A percentile compares a stretch with the other conserved stretches of the same genome.
Evolutionary conservation across 129 eudicot genomes (phyloP).

Genomic region (Artemisia annua): DNA sequence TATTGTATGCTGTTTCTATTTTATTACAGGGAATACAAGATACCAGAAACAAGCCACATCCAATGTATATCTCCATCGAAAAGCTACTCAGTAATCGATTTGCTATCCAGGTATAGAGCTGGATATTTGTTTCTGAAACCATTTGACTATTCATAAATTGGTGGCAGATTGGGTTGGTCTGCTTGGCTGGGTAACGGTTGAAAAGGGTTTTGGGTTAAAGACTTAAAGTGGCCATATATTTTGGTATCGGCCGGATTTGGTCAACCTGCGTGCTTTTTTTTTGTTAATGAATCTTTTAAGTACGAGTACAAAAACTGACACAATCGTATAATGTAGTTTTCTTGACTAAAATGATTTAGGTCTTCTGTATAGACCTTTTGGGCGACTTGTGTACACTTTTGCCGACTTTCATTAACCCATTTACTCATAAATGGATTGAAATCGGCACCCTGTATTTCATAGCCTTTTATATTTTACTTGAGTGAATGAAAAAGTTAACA

Average conservation of each 20-base stretch:
- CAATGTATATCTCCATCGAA: slow-evolving; percentile 53
- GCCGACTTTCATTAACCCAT: not conserved
- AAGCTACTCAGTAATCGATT: slow-evolving; percentile 77
- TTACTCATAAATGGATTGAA: not conserved
- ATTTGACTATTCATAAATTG: not conserved
- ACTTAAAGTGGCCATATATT: not conserved
- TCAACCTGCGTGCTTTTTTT: not conserved
- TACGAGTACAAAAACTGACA: too few species aligned
- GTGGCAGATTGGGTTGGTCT: not conserved
- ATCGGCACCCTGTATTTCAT: not conserved
- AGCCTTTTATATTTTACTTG: not conserved
- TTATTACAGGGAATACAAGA: slow-evolving; percentile 47
- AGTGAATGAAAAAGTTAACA: not conserved
- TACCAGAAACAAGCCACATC: slow-evolving; percentile 36
- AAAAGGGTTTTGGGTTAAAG: not conserved
- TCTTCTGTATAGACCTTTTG: too few species aligned
- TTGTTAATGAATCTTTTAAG: not conserved
- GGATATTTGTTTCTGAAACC: not conserved
- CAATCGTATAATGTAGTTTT: too few species aligned
- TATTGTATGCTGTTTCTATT: not conserved
- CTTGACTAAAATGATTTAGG: too few species aligned
- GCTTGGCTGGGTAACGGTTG: not conserved
- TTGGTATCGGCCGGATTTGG: not conserved
- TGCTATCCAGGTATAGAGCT: slow-evolving; percentile 70
- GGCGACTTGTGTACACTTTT: too few species aligned